These are phyloP conservation scores for Haplosporangium sp. DNA, from an alignment of 371 early-diverging fungal genomes.

Conservation along the genomic window DNA sequence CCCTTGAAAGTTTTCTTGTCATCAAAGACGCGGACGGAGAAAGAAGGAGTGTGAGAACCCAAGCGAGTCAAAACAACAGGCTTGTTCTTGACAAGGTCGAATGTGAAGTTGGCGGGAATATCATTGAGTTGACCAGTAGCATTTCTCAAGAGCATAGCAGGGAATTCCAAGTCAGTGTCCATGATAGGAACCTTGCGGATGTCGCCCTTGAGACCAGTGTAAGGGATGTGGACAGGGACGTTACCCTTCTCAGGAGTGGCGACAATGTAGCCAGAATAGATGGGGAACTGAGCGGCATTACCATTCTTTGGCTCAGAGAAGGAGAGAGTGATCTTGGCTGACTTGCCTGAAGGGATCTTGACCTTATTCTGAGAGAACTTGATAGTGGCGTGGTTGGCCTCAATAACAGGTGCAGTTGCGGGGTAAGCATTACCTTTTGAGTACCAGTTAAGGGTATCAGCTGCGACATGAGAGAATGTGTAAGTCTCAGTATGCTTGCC, in stretches of 20 bases:
- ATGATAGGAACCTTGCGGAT: slow-evolving; percentile 63
- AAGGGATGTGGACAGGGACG: slow-evolving; percentile 61
- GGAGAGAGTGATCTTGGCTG: slow-evolving; percentile 54
- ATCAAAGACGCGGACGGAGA: slow-evolving; percentile 38
- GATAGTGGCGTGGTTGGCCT: slow-evolving; percentile 55
- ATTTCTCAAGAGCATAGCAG: slow-evolving; percentile 7
- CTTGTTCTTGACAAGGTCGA: slow-evolving; percentile 24
- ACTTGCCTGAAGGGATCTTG: slow-evolving; percentile 57
- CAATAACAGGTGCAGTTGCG: slow-evolving; percentile 26
- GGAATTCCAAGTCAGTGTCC: slow-evolving; percentile 38
- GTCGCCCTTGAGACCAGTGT: slow-evolving; percentile 67
- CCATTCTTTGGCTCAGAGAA: slow-evolving; percentile 58
- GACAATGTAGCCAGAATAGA: slow-evolving; percentile 56
- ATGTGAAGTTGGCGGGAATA: slow-evolving; percentile 19
- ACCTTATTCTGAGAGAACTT: slow-evolving; percentile 57
- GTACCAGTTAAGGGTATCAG: slow-evolving; percentile 63
- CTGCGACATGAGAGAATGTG: slow-evolving; percentile 59
- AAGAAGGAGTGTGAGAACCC: slow-evolving; percentile 46
- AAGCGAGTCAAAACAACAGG: slow-evolving; percentile 35
- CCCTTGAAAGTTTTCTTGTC: slow-evolving; percentile 24
- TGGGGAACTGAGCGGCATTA: slow-evolving; percentile 32
- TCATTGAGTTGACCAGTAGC: slow-evolving; percentile 2
- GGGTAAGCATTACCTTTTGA: slow-evolving; percentile 33
- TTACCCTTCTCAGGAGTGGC: slow-evolving; percentile 42
- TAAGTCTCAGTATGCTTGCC: slow-evolving; percentile 66